phyloP scores from a whole-genome alignment of 73 alveolate species.

The Stentor coeruleus region DNA sequence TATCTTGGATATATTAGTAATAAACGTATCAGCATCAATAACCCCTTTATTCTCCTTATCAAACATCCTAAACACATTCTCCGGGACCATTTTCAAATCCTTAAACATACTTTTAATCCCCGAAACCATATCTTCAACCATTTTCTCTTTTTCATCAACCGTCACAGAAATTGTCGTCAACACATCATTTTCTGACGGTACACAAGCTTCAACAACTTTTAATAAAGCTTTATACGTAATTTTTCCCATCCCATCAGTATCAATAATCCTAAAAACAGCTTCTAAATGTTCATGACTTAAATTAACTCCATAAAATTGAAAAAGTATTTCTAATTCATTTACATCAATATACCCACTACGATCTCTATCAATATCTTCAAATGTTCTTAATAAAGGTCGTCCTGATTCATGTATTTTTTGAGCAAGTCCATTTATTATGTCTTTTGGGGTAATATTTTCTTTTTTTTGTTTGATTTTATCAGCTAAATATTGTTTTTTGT shows the following conservation, averaged over 20 bases:
- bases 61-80: neutral
- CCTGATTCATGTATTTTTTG: neutral
- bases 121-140: neutral
- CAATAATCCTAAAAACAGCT: neutral
- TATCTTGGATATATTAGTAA: neutral
- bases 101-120: neutral
- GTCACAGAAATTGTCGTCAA: neutral
- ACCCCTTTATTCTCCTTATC: neutral
- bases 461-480: neutral
- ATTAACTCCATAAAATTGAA: neutral
- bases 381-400: neutral
- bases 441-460: conserved; percentile 10
- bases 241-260: neutral
- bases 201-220: neutral
- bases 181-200: neutral
- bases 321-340: neutral
- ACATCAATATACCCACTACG: conserved; percentile 10
- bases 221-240: neutral
- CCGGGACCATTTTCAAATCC: neutral
- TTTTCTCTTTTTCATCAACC: neutral
- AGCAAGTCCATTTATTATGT: neutral
- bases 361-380: conserved; percentile 21
- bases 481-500: neutral
- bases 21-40: neutral
- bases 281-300: neutral